Evolutionary conservation across 305 asterid species (phyloP), one percentile per base, ranked within the genome.

Genomic region (Fraxinus sp.): DNA sequence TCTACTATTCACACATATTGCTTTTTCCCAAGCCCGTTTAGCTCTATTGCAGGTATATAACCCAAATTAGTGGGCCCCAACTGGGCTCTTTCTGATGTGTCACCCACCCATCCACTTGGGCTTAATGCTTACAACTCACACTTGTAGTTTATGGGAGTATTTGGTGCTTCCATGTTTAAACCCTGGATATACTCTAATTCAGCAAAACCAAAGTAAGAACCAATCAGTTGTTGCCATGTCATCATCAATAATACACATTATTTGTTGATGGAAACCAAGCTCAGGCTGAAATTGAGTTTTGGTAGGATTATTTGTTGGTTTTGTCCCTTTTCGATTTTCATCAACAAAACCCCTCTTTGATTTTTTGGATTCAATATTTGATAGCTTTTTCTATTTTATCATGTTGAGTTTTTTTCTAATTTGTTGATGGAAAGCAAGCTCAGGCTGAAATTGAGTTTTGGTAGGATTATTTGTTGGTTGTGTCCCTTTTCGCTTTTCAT

Each of bases 51-150:
- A 62, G 80, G 87, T 59, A 66, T 39, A 68, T 52, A 85, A 22
- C 74, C 77, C 83, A 74, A 75, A 36, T 5, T 78, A 84, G 9
- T 64, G 84, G 92, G 87, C 0, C 87, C 93, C 88, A 85, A 41
- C 39, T 36, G 64, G 33, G 76, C 52, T 64, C 88, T 89, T 88
- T 88, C 83, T 85, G 92, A 91, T 85, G 94, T 92, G 96, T 90
- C 83, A 30, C 93, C 96, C 91, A 91, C 88, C 88, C 84, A 11
- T 11, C 91, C 92, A 88, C 82, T 90, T 90, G 91, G 86, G 39
- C 77, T 75, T 85, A 75, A 88, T 93, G 94, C 70, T 87, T 92
- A 88, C 94, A 90, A 85, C 96, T 92, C 94, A 90, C 82, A 88
- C 84, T 85, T 68, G 66, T 74, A 77, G 87, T 84, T 86, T 89